Base-by-base conservation (phyloP, 208 protist genomes). In the Trypanosoma avium region DNA sequence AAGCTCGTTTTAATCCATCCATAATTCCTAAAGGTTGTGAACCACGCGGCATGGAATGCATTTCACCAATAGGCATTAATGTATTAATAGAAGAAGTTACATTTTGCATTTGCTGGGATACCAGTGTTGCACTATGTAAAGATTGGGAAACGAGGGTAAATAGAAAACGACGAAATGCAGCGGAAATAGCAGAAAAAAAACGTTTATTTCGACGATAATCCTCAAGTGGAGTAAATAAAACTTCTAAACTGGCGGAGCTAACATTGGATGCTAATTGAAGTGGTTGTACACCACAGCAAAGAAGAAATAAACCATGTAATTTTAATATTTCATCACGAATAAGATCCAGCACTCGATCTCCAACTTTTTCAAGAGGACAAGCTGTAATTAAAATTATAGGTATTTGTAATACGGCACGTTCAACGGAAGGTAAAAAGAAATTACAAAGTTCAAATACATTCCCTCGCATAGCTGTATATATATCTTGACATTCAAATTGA, bases 251-350 rank as follows among this genome's bases (percentile, higher is more conserved):
- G 26, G 82, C 82, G 36, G 73, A 52, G 19, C 79, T 77, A 22
- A 89, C 67, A 53, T 73, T 75, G 30, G 74, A 77, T 27, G 72
- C 77, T 1, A 82, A 57, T 7, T 73, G 69, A 35, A 90, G 69
- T 22, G 80, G 84, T 55, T 82, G 77, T 60, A 86, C 52, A 10
- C 61, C 78, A 53, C 84, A 86, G 47, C 81, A 86, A 26, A 73
- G 52, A 40, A 61, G 33, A 27, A 73, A 66, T 8, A 73, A 15
- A 15, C 30, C 58, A 52, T 40, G 29, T 26, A 73, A 47, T 3
- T 66, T 65, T 13, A 62, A 26, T 38, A 66, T 46, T 27, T 73
- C 55, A 7, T 33, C 59, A 26, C 52, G 45, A 17, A 73, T 24
- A 13, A 33, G 29, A n/a, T 66, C 36, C 8, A 47, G 21, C 40